Conservation (phyloP, 1,284 basidiomycete species). For the Ganoderma boninense region DNA sequence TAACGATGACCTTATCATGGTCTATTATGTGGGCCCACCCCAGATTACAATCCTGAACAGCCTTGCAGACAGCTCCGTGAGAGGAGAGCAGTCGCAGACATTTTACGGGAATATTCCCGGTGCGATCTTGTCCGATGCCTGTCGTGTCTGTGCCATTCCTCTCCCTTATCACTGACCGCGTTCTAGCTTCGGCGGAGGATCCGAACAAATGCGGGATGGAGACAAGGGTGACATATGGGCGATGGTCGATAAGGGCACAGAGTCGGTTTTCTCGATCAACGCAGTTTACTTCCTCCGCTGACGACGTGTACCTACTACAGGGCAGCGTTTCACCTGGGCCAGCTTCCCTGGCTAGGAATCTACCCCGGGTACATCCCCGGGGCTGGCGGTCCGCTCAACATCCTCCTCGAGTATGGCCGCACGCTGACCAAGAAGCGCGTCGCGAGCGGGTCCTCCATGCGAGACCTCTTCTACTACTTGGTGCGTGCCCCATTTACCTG, state of each 20-base stretch:
- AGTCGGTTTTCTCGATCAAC: not conserved
- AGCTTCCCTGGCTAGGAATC: conserved; percentile 34
- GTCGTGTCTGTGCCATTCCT: not conserved
- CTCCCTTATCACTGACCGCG: not conserved
- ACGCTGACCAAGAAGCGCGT: conserved; percentile 11
- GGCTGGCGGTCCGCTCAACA: conserved; percentile 22
- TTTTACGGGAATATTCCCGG: too few relatives aligned
- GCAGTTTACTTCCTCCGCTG: not conserved
- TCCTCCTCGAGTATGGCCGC: conserved; percentile 20
- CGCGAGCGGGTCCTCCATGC: conserved; percentile 18
- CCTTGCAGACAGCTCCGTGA: too few relatives aligned
- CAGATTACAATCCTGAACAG: too few relatives aligned
- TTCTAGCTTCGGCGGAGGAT: conserved; percentile 35
- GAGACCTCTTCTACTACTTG: conserved; percentile 36
- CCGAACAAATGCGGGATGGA: conserved; percentile 35
- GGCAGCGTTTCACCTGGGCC: conserved; percentile 17
- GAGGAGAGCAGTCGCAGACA: too few relatives aligned
- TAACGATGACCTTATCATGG: too few relatives aligned
- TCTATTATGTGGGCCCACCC: too few relatives aligned
- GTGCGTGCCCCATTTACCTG: not conserved
- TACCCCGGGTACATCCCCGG: conserved; percentile 25
- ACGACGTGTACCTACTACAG: conserved; percentile 2
- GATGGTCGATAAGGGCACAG: conserved; percentile 23
- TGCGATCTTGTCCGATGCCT: too few relatives aligned
- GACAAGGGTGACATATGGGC: conserved; percentile 31